Conservation (phyloP, 2,329 filamentous ascomycete genomes). For the Nectriaceae sp. region DNA sequence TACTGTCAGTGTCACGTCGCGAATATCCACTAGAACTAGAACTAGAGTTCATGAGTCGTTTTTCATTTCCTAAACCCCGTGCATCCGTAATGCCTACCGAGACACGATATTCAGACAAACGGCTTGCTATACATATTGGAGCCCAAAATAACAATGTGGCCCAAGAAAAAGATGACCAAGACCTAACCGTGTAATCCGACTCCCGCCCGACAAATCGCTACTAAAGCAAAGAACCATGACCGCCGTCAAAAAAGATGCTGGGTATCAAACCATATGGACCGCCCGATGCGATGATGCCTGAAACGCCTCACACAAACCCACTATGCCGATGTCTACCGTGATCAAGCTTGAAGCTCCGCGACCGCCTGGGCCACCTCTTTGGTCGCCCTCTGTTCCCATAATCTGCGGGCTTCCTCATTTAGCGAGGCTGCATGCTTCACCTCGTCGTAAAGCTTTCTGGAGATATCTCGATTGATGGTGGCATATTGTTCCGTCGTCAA, state of each 20-base stretch:
- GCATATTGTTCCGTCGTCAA: constrained; percentile 90
- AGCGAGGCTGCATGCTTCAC: constrained; percentile 57
- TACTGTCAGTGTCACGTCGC: background rate
- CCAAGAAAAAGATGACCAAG: constrained; percentile 18
- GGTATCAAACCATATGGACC: constrained; percentile 36
- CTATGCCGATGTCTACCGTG: constrained; percentile 24
- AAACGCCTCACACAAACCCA: constrained; percentile 33
- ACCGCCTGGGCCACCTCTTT: constrained; percentile 80
- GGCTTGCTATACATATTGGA: constrained; percentile 18
- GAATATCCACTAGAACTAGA: background rate
- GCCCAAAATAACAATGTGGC: constrained; percentile 12
- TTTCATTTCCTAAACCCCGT: constrained; percentile 15
- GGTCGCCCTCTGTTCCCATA: constrained; percentile 75
- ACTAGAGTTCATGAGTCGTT: constrained; percentile 1
- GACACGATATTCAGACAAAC: constrained; percentile 21
- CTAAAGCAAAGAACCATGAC: constrained; percentile 28
- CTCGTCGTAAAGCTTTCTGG: constrained; percentile 81
- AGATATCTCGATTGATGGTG: constrained; percentile 87
- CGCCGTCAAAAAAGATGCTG: constrained; percentile 31
- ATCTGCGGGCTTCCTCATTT: constrained; percentile 64
- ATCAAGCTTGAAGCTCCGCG: constrained; percentile 53
- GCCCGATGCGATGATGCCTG: constrained; percentile 24
- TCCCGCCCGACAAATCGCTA: constrained; percentile 28
- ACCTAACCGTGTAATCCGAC: constrained; percentile 20
- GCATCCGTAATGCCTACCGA: constrained; percentile 11